Evolutionary conservation across 2,329 filamentous ascomycete genomes (phyloP).

Genomic region (Talaromyces albobiverticillius): DNA sequence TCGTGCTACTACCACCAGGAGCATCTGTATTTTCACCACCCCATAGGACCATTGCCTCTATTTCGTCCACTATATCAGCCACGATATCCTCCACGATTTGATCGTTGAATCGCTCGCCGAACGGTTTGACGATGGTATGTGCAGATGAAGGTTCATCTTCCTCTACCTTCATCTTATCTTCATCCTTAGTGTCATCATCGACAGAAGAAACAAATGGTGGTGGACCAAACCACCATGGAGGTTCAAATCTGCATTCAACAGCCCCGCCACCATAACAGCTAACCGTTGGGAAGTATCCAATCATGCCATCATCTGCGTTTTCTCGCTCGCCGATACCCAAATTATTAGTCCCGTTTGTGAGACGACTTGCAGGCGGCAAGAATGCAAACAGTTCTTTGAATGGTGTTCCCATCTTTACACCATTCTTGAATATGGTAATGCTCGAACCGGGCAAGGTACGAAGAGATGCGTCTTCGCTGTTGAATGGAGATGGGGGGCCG

Average conservation of each 20-base stretch:
- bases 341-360: slow-evolving; percentile 43
- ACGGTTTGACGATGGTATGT: slow-evolving; percentile 50
- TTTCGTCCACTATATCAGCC: slow-evolving; percentile 91
- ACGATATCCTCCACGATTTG: slow-evolving; percentile 93
- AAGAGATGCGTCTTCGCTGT: slow-evolving; percentile 72
- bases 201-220: slow-evolving; percentile 41
- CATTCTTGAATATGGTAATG: slow-evolving; percentile 93
- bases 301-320: slow-evolving; percentile 87
- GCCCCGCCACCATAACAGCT: slow-evolving; percentile 89
- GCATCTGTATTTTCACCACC: slow-evolving; percentile 23
- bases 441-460: slow-evolving; percentile 81
- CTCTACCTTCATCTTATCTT: neutral
- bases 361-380: slow-evolving; percentile 75
- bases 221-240: slow-evolving; percentile 87
- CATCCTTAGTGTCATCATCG: slow-evolving; percentile 30
- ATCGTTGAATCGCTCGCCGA: slow-evolving; percentile 80
- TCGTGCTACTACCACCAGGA: slow-evolving; percentile 25
- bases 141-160: neutral
- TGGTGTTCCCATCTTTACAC: slow-evolving; percentile 76
- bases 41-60: slow-evolving; percentile 70
- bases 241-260: slow-evolving; percentile 91
- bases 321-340: slow-evolving; percentile 67
- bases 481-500: slow-evolving; percentile 51
- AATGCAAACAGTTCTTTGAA: slow-evolving; percentile 89
- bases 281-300: slow-evolving; percentile 93